A percentile compares a stretch with the other conserved stretches of the same genome.
phyloP scores from a whole-genome alignment of 306 rosid species.

The Rosa multiflora region DNA sequence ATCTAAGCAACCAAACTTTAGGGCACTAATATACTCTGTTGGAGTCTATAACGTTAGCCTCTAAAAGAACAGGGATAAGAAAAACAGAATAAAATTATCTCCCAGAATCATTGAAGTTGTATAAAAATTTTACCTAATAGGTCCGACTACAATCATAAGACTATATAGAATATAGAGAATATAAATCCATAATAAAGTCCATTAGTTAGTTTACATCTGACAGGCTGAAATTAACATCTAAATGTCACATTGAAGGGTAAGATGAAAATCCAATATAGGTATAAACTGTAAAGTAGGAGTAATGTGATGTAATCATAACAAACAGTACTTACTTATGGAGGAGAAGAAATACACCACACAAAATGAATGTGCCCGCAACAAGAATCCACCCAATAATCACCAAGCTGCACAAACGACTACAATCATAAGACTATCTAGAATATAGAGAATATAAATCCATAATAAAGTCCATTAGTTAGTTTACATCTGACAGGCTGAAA shows the following conservation, averaged over 20 bases:
- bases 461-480: neutral
- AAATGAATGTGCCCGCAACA: slow-evolving; percentile 73
- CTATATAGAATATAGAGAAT: neutral
- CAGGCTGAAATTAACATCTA: neutral
- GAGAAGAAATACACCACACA: slow-evolving; percentile 74
- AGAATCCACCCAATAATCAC: slow-evolving; percentile 86
- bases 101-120: neutral
- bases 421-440: neutral
- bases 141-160: neutral
- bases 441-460: neutral
- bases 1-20: neutral
- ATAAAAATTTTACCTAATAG: neutral
- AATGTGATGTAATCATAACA: neutral
- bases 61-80: neutral
- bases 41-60: neutral
- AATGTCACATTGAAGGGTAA: neutral
- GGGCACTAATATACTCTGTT: neutral
- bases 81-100: neutral
- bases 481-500: neutral
- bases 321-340: slow-evolving; percentile 70
- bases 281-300: neutral
- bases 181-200: neutral
- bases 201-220: neutral
- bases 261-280: too few relatives aligned
- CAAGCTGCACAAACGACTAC: slow-evolving; percentile 56